Evolutionary conservation across 345 rosid genomes (phyloP).

Genomic region (Gossypium ekmanianum): DNA sequence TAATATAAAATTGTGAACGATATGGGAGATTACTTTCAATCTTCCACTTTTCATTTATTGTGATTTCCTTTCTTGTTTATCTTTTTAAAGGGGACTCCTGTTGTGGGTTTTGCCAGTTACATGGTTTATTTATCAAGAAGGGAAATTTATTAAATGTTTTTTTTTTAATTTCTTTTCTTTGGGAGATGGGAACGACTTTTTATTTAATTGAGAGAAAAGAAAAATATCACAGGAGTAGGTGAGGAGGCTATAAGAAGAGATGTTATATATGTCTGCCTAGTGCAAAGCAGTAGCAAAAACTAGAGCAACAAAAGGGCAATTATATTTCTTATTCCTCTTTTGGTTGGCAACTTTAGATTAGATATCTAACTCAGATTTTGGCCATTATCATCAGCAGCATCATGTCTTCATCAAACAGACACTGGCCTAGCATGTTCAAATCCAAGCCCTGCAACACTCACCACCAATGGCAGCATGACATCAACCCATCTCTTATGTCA

Average conservation of each 20-base stretch:
- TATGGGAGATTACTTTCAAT: slow-evolving; percentile 32
- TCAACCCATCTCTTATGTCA: slow-evolving; percentile 56
- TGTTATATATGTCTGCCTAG: slow-evolving; percentile 34
- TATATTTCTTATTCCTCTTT: background rate
- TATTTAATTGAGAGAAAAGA: slow-evolving; percentile 22
- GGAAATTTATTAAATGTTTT: background rate
- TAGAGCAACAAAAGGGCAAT: slow-evolving; percentile 40
- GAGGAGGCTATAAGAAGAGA: slow-evolving; percentile 57
- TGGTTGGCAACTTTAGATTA: slow-evolving; percentile 9
- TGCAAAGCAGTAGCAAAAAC: slow-evolving; percentile 24
- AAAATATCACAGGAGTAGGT: slow-evolving; percentile 36
- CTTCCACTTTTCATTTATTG: slow-evolving; percentile 24
- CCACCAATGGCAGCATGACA: slow-evolving; percentile 93
- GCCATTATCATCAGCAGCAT: slow-evolving; percentile 16
- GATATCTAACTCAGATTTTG: slow-evolving; percentile 9
- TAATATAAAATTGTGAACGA: slow-evolving; percentile 36
- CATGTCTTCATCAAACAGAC: slow-evolving; percentile 98
- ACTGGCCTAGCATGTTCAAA: slow-evolving; percentile 99
- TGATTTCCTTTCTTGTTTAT: slow-evolving; percentile 42
- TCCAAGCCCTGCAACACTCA: slow-evolving; percentile 90
- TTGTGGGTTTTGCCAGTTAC: slow-evolving; percentile 33
- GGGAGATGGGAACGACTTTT: slow-evolving; percentile 19
- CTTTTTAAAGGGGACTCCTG: slow-evolving; percentile 52
- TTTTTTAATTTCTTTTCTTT: slow-evolving; percentile 6
- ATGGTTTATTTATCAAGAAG: slow-evolving; percentile 6